Evolutionary conservation across 2,329 filamentous ascomycete species (phyloP).

Genomic region (Chrysosphaeria jannelii): DNA sequence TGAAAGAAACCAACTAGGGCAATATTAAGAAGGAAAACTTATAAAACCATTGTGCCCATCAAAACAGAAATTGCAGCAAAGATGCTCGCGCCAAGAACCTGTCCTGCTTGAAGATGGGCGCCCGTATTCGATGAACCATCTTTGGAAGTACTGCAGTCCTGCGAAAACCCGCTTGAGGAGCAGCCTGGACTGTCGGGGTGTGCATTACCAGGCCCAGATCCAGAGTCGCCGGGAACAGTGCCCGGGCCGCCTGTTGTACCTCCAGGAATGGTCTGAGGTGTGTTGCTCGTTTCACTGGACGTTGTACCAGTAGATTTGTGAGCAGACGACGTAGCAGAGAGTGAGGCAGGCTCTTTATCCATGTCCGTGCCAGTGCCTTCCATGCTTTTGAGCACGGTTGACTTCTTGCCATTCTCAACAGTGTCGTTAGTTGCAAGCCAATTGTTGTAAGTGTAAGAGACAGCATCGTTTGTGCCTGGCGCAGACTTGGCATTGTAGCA

Average conservation of each 20-base stretch:
- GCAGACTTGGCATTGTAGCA: constrained; percentile 40
- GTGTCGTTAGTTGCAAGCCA: constrained; percentile 40
- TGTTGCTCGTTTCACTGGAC: no score
- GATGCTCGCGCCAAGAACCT: no score
- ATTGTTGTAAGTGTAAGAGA: constrained; percentile 48
- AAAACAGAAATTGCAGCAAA: no score
- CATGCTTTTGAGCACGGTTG: constrained; percentile 50
- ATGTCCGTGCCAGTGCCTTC: constrained; percentile 56
- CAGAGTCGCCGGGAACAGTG: constrained; percentile 3
- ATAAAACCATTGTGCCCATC: no score
- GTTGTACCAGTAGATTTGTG: no score
- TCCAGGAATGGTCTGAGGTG: constrained; percentile 7
- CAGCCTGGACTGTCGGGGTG: no score
- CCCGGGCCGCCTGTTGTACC: constrained; percentile 7
- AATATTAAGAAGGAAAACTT: no score
- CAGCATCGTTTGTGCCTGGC: constrained; percentile 38
- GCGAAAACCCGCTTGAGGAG: constrained; percentile 11
- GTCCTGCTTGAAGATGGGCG: no score
- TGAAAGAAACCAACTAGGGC: no score
- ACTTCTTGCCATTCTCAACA: constrained; percentile 42
- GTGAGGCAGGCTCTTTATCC: constrained; percentile 12
- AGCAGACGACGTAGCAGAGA: constrained; percentile 2
- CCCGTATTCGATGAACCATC: no score
- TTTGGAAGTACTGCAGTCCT: no score
- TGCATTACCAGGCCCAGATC: constrained; percentile 2